Evolutionary conservation across 352 stramenopile species (phyloP), one percentile per base, ranked within the genome.

Genomic region (Thraustochytrium striatum): DNA sequence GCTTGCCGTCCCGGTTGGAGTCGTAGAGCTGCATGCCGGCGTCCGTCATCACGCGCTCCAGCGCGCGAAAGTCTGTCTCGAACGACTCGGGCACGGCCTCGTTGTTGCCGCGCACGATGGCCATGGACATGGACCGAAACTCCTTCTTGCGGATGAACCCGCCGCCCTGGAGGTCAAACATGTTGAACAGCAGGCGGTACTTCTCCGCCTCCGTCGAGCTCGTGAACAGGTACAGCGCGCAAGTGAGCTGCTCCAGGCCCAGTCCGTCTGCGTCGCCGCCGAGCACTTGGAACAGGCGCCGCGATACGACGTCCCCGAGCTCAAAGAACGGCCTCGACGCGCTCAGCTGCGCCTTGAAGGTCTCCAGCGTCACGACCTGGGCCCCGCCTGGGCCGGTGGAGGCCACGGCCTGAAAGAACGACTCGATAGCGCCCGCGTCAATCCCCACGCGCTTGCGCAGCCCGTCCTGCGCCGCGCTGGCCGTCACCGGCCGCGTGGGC

Each of bases 1-100:
- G 52, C 33, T 79, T 69, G 11, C 69, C 69, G 36, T 79, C 69
- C n/a, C 39, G 65, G 69, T 79, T 69, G 13, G 58, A 7, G 21
- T 79, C 69, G 30, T 79, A 79, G 35, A 79, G 69, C 32, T 21
- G 7, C 47, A 79, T 69, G 30, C 32, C 47, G 3, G 52, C 36
- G 55, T 69, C 69, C 13, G 35, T 38, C 21, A 75, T 70, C 28
- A 61, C 32, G 16, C 36, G 65, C 30, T 11, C 39, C 41, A 75
- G 65, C 7, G 41, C 16, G 8, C 41, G 41, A 44, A 75, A 75
- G 21, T 75, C 65, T 21, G 61, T 38, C n/a, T 75, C 65, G 52
- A 75, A 61, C 11, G 16, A 36, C 25, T 35, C 65, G 0, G 65
- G 65, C 11, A 61, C 32, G 36, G 8, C 25, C 21, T 68, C 47